Conservation (phyloP, 495 filamentous ascomycete genomes). For the Annulohypoxylon bovei region DNA sequence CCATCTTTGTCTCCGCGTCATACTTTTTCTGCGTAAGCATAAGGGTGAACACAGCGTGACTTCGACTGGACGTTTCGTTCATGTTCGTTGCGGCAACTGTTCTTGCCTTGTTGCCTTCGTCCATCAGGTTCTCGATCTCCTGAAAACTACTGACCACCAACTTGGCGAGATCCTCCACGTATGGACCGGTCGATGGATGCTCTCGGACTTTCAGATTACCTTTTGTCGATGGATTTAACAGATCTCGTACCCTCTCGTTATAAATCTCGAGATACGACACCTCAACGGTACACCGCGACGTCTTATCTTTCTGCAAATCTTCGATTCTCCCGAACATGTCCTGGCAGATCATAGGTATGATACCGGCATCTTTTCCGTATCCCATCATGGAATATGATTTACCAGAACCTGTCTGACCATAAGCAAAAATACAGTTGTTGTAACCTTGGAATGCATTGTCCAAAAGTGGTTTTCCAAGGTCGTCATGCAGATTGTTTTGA, state of each 20-base stretch:
- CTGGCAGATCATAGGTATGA: constrained; percentile 97
- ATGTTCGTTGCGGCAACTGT: constrained; percentile 99
- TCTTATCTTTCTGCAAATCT: constrained; percentile 77
- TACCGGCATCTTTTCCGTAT: constrained; percentile 94
- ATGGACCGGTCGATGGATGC: constrained; percentile 96
- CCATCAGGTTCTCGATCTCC: constrained; percentile 98
- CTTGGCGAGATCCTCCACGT: constrained; percentile 97
- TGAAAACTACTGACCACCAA: constrained; percentile 95
- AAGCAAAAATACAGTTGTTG: constrained; percentile 99
- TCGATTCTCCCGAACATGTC: constrained; percentile 94
- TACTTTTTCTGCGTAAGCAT: constrained; percentile 94
- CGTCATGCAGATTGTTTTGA: constrained; percentile 86
- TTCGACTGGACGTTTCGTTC: constrained; percentile 99
- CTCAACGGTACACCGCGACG: constrained; percentile 89
- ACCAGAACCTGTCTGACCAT: constrained; percentile 97
- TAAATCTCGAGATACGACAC: constrained; percentile 99
- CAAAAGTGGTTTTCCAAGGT: constrained; percentile 88
- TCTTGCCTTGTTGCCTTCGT: constrained; percentile 97
- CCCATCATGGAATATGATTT: constrained; percentile 99
- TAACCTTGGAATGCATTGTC: constrained; percentile 99
- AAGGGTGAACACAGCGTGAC: constrained; percentile 97
- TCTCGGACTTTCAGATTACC: constrained; percentile 97
- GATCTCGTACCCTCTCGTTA: constrained; percentile 96
- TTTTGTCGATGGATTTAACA: constrained; percentile 95
- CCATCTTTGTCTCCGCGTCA: constrained; percentile 93